phyloP scores from a whole-genome alignment of 2,329 filamentous ascomycete genomes.

The Alternaria brassicicola region DNA sequence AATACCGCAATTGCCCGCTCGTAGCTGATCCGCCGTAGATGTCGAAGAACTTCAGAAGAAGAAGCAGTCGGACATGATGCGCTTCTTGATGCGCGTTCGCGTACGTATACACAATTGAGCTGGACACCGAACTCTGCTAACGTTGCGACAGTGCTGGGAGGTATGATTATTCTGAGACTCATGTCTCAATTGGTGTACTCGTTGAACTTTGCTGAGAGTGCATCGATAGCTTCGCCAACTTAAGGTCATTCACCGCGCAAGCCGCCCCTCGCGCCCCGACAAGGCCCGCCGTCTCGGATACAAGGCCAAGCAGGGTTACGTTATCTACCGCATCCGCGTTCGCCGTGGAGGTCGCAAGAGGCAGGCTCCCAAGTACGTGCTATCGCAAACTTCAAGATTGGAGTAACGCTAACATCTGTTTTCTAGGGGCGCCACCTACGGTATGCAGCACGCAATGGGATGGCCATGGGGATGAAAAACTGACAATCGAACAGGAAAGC shows the following conservation, averaged over 20 bases:
- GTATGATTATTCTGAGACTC: constrained; percentile 58
- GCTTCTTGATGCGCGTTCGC: constrained; percentile 92
- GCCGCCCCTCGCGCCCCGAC: constrained; percentile 96
- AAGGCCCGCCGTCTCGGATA: constrained; percentile 99
- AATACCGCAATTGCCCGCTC: constrained; percentile 3
- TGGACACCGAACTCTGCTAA: constrained; percentile 33
- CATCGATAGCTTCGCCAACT: constrained; percentile 99
- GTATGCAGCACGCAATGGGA: constrained; percentile 61
- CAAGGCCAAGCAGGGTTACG: constrained; percentile 99
- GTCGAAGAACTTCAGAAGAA: constrained; percentile 99
- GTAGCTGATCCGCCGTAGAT: constrained; percentile 54
- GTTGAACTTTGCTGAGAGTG: constrained; percentile 99
- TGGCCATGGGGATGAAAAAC: constrained; percentile 13
- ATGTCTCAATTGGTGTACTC: constrained; percentile 69
- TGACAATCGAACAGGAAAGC: constrained; percentile 75
- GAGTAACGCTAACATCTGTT: constrained; percentile 33
- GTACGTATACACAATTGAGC: constrained; percentile 37
- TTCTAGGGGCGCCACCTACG: constrained; percentile 88
- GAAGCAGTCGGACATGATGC: constrained; percentile 99
- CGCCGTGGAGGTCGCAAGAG: constrained; percentile 98
- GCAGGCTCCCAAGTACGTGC: constrained; percentile 74
- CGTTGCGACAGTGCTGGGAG: constrained; percentile 80
- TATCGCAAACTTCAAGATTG: background rate
- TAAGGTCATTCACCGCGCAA: constrained; percentile 99
- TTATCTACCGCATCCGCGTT: constrained; percentile 99